These are phyloP conservation scores for Beauveria pseudobassiana DNA, from an alignment of 2,329 filamentous ascomycete species.

Conservation along the genomic window DNA sequence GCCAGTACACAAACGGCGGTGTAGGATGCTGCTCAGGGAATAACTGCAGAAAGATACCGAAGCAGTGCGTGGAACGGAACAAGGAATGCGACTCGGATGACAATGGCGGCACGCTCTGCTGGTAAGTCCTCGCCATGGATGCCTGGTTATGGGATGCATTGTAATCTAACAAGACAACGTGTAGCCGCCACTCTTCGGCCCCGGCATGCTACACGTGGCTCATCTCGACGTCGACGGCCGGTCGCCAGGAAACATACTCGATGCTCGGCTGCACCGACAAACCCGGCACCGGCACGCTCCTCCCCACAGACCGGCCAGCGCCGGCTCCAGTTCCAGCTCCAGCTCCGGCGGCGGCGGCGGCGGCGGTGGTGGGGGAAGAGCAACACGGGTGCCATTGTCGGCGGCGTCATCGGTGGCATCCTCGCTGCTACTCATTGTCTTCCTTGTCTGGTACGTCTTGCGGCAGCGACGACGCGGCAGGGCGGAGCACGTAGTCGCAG, in stretches of 20 bases:
- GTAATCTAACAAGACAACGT: neutral
- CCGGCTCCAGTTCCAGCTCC: neutral
- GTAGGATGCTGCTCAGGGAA: slow-evolving; percentile 1
- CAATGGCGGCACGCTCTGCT: slow-evolving; percentile 1
- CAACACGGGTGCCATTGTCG: neutral
- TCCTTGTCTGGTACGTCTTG: neutral
- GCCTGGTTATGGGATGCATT: no score
- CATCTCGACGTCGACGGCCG: neutral
- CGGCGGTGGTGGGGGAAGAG: neutral
- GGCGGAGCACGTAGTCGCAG: neutral
- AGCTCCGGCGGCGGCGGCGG: neutral
- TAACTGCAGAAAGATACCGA: neutral
- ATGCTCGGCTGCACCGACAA: slow-evolving; percentile 8
- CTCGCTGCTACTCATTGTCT: neutral
- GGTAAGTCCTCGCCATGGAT: neutral
- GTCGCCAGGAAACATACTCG: neutral
- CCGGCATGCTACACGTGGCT: slow-evolving; percentile 6
- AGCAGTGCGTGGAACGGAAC: neutral
- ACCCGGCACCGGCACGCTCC: neutral
- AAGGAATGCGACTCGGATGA: neutral
- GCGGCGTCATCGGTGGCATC: neutral
- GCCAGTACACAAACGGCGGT: neutral
- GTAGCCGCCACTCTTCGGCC: neutral
- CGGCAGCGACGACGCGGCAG: neutral
- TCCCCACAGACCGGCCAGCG: neutral